phyloP scores from a whole-genome alignment of 78 protist genomes.

The Cavenderia fasciculata region DNA sequence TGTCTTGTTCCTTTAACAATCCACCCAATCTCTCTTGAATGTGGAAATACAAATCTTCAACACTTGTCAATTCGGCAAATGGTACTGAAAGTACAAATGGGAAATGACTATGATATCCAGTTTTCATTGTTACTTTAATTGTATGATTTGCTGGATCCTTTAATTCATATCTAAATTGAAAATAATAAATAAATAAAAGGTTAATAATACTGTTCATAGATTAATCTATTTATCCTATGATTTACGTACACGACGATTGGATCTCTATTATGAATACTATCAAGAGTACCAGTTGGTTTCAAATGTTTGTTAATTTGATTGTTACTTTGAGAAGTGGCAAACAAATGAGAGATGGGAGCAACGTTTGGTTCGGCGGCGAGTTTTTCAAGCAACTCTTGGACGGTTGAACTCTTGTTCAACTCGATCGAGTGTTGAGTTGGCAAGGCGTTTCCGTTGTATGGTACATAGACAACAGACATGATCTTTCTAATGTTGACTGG shows the following conservation, averaged over 20 bases:
- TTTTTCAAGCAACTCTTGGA: neutral
- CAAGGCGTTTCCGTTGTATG: neutral
- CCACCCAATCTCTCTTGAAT: neutral
- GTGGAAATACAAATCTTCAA: neutral
- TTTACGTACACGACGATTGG: constrained; percentile 2
- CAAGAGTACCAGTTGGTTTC: neutral
- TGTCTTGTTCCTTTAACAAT: neutral
- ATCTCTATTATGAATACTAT: neutral
- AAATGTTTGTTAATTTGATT: neutral
- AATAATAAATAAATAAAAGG: no score
- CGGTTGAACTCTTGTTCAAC: neutral
- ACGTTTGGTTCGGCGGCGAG: neutral
- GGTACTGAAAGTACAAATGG: constrained; percentile 21
- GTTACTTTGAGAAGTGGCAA: neutral
- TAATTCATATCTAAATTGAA: neutral
- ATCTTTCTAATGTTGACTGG: constrained; percentile 51
- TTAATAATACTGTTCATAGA: no score
- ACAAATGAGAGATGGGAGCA: neutral
- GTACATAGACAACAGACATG: neutral
- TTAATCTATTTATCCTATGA: neutral
- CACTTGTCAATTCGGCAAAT: neutral
- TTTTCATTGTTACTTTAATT: neutral
- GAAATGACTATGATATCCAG: neutral
- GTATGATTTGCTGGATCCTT: neutral
- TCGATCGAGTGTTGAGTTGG: neutral